A percentile compares a stretch with the other conserved stretches of the same genome.
phyloP scores from a whole-genome alignment of 768 basidiomycete species.

The Amanita molliuscula region DNA sequence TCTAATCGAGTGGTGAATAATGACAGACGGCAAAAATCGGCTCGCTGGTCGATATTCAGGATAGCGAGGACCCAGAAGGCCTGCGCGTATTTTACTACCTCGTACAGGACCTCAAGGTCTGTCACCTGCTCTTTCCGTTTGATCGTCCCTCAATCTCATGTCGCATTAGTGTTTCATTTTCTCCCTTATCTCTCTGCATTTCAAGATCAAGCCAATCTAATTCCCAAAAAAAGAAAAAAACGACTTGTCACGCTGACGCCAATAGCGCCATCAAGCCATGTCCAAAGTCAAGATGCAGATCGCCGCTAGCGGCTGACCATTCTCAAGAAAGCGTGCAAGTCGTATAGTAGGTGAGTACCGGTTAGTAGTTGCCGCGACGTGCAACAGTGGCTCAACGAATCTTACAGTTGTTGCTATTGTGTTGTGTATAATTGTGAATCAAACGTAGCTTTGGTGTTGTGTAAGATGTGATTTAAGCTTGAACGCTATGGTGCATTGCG shows the following conservation, averaged over 20 bases:
- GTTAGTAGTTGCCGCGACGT: not conserved
- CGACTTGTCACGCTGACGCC: no score
- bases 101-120: slow-evolving; percentile 92
- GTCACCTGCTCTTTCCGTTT: slow-evolving; percentile 11
- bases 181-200: slow-evolving; percentile 95
- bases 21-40: slow-evolving; percentile 95
- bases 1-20: not conserved
- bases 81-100: slow-evolving; percentile 97
- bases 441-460: not conserved
- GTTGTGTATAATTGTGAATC: not conserved
- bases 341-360: slow-evolving; percentile 19
- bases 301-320: slow-evolving; percentile 9
- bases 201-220: slow-evolving; percentile 99
- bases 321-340: slow-evolving; percentile 35
- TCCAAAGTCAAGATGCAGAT: not conserved
- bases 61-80: slow-evolving; percentile 95
- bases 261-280: not conserved
- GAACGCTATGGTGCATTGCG: no score
- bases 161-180: slow-evolving; percentile 82
- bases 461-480: not conserved
- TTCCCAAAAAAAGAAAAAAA: not conserved
- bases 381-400: not conserved
- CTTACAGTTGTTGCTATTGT: not conserved
- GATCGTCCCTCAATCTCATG: not conserved
- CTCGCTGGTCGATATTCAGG: slow-evolving; percentile 91